Base-by-base conservation (phyloP, 805 yeast genomes). In the Kluyveromyces aestuarii region DNA sequence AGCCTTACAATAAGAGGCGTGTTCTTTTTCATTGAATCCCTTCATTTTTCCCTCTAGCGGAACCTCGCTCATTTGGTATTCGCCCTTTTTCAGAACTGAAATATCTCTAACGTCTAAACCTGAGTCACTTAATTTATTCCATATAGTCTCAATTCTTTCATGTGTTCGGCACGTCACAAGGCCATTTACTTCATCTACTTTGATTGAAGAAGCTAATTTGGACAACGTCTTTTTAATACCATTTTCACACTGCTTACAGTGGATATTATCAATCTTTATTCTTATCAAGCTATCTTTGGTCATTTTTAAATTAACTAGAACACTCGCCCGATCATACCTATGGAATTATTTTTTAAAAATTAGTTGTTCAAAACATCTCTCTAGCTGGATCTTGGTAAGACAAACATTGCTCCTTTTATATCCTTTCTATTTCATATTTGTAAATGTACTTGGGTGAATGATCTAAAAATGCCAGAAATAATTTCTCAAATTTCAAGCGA, bases 221-320 rank as follows among this genome's bases (percentile, higher is more conserved):
- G 17, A 13, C 45, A 43, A 19, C 6, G 27, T 21, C 7, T 53
- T 47, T 16, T 55, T 53, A 18, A 80, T 67, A 11, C 71, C 60
- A 2, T 53, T 52, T 50, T 72, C 75, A 56, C 86, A 81, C 37
- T 74, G 75, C 2, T 64, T 66, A 56, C 86, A 81, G 57, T 80
- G 85, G 37, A 80, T 68, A 52, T 81, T 80, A 16, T 50, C 45
- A 19, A 52, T 44, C 25, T 41, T 48, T 17, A 50, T 44, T 3
- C 65, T 68, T 37, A 79, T 19, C 8, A 30, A 13, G 14, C 44
- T 37, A 39, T 30, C 35, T 30, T 30, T 30, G 7, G 35, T 30
- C 35, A 30, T 30, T 11, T 13, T 7, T 30, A 13, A 13, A 30
- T 2, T 30, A 7, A 21, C 6, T 21, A 21, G 6, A 21, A 21